Base-by-base conservation (phyloP, 495 filamentous ascomycete genomes). In the Aspergillus mulundensis region DNA sequence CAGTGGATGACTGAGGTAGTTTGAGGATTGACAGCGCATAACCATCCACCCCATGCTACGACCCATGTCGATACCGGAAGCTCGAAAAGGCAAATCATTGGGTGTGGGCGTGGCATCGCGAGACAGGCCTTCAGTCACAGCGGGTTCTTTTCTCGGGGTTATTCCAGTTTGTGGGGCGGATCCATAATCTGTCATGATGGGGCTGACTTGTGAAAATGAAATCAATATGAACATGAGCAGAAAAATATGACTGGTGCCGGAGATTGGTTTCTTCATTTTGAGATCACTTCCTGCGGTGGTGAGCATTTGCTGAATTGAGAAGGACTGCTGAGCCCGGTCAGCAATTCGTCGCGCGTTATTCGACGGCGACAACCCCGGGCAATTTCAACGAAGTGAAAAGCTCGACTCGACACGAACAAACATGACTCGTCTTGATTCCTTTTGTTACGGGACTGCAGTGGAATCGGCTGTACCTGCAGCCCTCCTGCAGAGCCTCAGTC, bases 401-500 rank as follows among this genome's bases (percentile, higher is more conserved):
- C n/a, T 28, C 25, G 8, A 36, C 32, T 36, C 32, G 32, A 36
- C 32, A 6, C 32, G 12, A 36, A 3, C 32, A 36, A 15, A 36
- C 32, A 36, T 36, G 32, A 36, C 32, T 36, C 32, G 32, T 36
- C 32, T 14, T 36, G 12, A 36, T 36, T 36, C 8, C 12, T 36
- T 15, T 36, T 2, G 5, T 7, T 7, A 36, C 32, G 32, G 32
- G 32, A 36, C 32, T 50, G 38, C 30, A 19, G 45, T 28, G 11
- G 44, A 48, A 18, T 34, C 45, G 25, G 28, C 24, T 18, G 45
- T 30, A 32, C 14, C 24, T 62, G 60, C 60, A 62, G 60, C 56
- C 36, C 48, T 42, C 56, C 59, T 59, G 60, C 60, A 59, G 53
- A 55, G 53, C 53, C 34, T 53, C 50, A 59, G 38, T 49, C 45